Percentiles rank a stretch among this genome's conserved stretches.
Conservation (phyloP, 1,139 yeast genomes). For the Yamadazyma oceani region DNA sequence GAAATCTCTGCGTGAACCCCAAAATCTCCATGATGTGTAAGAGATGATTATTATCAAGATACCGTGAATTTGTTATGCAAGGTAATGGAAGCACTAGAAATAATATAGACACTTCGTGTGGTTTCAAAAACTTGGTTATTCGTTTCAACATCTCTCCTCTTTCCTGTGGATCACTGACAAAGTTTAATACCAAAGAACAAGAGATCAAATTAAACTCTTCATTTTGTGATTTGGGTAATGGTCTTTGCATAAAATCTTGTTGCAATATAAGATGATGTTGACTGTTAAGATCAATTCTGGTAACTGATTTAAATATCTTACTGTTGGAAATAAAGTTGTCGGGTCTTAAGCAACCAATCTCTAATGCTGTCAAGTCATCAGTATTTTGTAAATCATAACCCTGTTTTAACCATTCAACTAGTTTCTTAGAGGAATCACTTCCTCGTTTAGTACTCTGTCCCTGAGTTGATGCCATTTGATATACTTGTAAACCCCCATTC, state of each 20-base stretch:
- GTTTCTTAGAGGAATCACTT: constrained; percentile 81
- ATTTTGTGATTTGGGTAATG: constrained; percentile 46
- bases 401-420: constrained; percentile 63
- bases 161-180: constrained; percentile 69
- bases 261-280: constrained; percentile 69
- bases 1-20: constrained; percentile 53
- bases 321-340: constrained; percentile 66
- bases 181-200: constrained; percentile 83
- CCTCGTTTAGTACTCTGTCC: constrained; percentile 82
- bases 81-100: constrained; percentile 89
- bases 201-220: constrained; percentile 68
- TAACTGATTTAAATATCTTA: constrained; percentile 47
- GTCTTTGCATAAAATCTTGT: constrained; percentile 84
- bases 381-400: constrained; percentile 2
- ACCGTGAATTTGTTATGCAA: constrained; percentile 79
- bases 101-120: constrained; percentile 32
- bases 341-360: constrained; percentile 78
- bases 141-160: constrained; percentile 78
- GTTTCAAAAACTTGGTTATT: constrained; percentile 55
- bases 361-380: constrained; percentile 49
- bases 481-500: constrained; percentile 70
- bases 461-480: constrained; percentile 83
- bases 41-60: constrained; percentile 51
- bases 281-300: constrained; percentile 77
- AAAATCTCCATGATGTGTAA: constrained; percentile 51